Percentiles rank a stretch among this genome's conserved stretches.
Evolutionary conservation across 129 eudicot species (phyloP).

Genomic region (Solidago caesia): DNA sequence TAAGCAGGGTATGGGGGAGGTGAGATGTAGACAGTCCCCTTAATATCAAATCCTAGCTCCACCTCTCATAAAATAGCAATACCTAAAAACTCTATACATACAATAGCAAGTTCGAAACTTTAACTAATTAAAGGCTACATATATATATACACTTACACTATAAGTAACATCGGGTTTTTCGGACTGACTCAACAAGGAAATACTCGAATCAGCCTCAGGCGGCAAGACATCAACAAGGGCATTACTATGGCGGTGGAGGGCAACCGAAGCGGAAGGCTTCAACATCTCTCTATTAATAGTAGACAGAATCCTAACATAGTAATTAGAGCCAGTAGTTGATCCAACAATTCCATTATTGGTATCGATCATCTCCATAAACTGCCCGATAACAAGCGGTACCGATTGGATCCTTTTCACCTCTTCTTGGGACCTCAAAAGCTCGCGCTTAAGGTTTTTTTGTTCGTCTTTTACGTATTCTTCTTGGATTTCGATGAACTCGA

Average conservation of each 20-base stretch:
- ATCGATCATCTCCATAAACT: constrained; percentile 59
- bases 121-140: background rate
- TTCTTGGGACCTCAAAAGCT: constrained; percentile 43
- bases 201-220: constrained; percentile 53
- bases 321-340: constrained; percentile 52
- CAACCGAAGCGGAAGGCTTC: constrained; percentile 47
- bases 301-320: constrained; percentile 52
- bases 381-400: constrained; percentile 52
- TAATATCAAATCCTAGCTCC: too few species aligned
- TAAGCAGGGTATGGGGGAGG: too few species aligned
- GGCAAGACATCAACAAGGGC: constrained; percentile 55
- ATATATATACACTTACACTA: constrained; percentile 26
- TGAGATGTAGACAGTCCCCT: too few species aligned
- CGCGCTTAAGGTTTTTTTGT: constrained; percentile 45
- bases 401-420: constrained; percentile 55
- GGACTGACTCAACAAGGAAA: constrained; percentile 49
- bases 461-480: constrained; percentile 55
- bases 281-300: constrained; percentile 49
- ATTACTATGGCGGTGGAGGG: constrained; percentile 50
- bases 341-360: constrained; percentile 58
- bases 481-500: constrained; percentile 47
- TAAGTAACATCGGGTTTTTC: constrained; percentile 59
- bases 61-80: too few species aligned
- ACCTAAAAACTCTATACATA: too few species aligned
- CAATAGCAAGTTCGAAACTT: too few species aligned